Conservation (phyloP, 2,329 filamentous ascomycete species). For the Aspergillus fijiensis region DNA sequence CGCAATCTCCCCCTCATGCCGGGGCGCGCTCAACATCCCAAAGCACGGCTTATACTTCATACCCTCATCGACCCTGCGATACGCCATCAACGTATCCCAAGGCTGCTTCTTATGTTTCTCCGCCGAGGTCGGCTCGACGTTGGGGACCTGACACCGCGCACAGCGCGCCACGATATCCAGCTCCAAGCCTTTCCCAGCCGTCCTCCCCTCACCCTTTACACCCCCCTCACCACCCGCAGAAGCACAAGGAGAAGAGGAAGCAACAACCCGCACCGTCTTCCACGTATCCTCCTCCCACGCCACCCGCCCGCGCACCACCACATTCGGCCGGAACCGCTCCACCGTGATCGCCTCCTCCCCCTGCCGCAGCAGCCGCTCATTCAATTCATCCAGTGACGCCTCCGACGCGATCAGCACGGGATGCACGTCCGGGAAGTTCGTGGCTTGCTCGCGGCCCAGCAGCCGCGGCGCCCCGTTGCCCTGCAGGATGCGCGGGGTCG, state of each 20-base stretch:
- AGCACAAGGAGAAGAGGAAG: conserved; percentile 1
- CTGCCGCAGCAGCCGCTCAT: conserved; percentile 48
- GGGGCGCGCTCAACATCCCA: conserved; percentile 64
- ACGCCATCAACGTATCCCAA: conserved; percentile 63
- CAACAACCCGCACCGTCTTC: conserved; percentile 53
- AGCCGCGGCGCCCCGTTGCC: conserved; percentile 57
- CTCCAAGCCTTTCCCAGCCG: conserved; percentile 33
- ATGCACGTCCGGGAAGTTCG: conserved; percentile 62
- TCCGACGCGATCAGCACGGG: conserved; percentile 57
- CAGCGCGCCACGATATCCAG: conserved; percentile 61
- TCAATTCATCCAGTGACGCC: conserved; percentile 59
- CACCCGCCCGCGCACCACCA: conserved; percentile 56
- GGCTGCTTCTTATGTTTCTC: conserved; percentile 59
- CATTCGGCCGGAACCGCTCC: conserved; percentile 65
- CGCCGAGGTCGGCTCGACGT: conserved; percentile 63
- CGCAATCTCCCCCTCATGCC: conserved; percentile 53
- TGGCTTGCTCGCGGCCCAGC: conserved; percentile 55
- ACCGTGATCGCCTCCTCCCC: conserved; percentile 54
- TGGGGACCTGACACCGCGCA: conserved; percentile 62
- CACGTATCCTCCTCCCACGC: conserved; percentile 65
- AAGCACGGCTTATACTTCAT: conserved; percentile 66
- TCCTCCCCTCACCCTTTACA: too few species aligned
- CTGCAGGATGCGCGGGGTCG: conserved; percentile 53
- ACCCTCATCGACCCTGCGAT: conserved; percentile 59
- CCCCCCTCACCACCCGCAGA: not conserved